A percentile compares a stretch with the other conserved stretches of the same genome.
Evolutionary conservation across 331 rosid species (phyloP).

Genomic region (Pyracantha coccinea): DNA sequence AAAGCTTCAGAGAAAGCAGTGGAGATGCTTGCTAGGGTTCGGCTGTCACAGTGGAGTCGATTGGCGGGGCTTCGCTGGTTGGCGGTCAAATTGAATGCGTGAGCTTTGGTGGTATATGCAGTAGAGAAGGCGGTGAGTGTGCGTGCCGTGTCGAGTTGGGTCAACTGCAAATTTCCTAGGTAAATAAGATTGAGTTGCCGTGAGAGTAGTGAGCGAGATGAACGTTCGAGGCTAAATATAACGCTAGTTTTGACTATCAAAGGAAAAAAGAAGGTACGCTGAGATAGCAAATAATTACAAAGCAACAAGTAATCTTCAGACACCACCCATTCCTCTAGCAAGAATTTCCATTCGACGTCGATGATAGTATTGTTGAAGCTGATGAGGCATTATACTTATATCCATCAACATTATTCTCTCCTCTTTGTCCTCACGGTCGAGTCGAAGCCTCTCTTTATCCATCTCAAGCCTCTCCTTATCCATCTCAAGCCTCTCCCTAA

Average conservation of each 20-base stretch:
- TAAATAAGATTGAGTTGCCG: background rate
- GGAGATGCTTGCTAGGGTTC: background rate
- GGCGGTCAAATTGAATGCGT: background rate
- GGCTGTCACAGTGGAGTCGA: background rate
- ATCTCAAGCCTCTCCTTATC: background rate
- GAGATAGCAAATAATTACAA: background rate
- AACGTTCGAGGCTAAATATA: background rate
- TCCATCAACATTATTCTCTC: background rate
- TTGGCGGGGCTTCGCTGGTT: background rate
- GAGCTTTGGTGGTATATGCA: background rate
- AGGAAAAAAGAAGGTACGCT: background rate
- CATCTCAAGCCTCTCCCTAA: background rate
- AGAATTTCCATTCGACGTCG: background rate
- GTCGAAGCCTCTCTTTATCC: background rate
- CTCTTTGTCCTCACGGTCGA: background rate
- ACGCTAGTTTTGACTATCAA: background rate
- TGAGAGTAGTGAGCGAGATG: background rate
- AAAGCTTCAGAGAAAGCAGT: no score
- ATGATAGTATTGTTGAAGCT: background rate
- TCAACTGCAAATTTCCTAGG: background rate
- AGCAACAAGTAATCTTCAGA: background rate
- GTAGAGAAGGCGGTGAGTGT: background rate
- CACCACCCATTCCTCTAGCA: background rate
- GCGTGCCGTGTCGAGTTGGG: background rate
- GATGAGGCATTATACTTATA: background rate